Evolutionary conservation across 768 basidiomycete genomes (phyloP), one percentile per base, ranked within the genome.

Genomic region (Dentipellis sp.): DNA sequence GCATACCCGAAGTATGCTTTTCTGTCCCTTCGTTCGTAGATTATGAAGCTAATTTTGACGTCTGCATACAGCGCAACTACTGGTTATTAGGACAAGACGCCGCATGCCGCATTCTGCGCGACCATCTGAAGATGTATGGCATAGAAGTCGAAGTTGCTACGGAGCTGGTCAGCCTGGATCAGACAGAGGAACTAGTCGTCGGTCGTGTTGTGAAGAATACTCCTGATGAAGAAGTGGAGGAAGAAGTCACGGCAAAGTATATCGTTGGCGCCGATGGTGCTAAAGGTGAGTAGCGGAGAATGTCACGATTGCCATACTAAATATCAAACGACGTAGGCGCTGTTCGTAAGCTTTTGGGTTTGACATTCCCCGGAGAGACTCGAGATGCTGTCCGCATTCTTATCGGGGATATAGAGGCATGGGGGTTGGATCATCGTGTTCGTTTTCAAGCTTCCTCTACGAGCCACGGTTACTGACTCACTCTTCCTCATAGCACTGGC

Each of bases 231-330:
- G 19, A 19, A 17, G 9, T 3, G n/a, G 45, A 22, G 17, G 52
- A 58, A 21, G 19, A 12, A n/a, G 10, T 58, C 6, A 7, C 14
- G n/a, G 57, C 48, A 3, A 38, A 49, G 10, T 58, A 36, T 23
- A 17, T 58, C 14, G 23, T 58, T 12, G 57, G 57, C 16, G 47
- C 57, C 14, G 57, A 58, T 36, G 57, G 57, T 29, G 57, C 52
- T 4, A 47, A 34, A 54, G 57, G 57, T 57, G 54, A 14, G 54
- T 29, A 29, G 29, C 29, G 3, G 29, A 29, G 29, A 29, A 29
- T 6, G 29, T 29, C 3, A 29, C 6, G 29, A 29, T 3, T 3
- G 29, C 29, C 29, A 29, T 29, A 6, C 29, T 29, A 7, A 21
- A 23, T 7, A 7, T 9, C 1, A 10, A 9, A 23, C 11, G 38